Percentiles rank a stretch among this genome's conserved stretches.
These are phyloP conservation scores for Neofusicoccum umdonicola DNA, from an alignment of 2,329 filamentous ascomycete species.

Conservation along the genomic window DNA sequence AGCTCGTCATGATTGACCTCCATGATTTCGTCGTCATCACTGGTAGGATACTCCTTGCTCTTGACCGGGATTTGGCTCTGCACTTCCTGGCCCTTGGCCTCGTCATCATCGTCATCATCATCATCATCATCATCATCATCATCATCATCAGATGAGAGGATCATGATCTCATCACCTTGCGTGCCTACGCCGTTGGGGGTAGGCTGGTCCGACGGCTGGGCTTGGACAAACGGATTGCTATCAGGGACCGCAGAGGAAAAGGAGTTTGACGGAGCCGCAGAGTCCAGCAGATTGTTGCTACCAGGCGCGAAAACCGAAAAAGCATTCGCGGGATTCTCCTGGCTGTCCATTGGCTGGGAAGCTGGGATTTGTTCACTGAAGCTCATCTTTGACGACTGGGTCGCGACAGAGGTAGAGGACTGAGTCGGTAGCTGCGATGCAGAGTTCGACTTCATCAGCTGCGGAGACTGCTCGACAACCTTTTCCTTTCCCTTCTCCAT, in stretches of 20 bases:
- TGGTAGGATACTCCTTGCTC: not conserved
- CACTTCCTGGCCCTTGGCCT: not conserved
- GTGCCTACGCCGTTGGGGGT: not conserved
- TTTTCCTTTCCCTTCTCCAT: constrained; percentile 1
- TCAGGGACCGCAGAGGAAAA: not conserved
- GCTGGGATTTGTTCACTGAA: not conserved
- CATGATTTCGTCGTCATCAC: not conserved
- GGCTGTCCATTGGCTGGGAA: not conserved
- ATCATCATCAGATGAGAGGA: constrained; percentile 15
- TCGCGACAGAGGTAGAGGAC: not conserved
- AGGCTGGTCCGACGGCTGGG: not conserved
- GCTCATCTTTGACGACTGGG: not conserved
- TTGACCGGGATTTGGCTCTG: not conserved
- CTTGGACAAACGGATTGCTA: not conserved
- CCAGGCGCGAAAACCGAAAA: not conserved
- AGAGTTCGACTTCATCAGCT: not conserved
- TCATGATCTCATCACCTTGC: constrained; percentile 1
- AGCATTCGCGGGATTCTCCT: not conserved
- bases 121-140: constrained; percentile 7
- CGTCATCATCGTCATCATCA: not conserved
- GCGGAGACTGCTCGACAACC: not conserved
- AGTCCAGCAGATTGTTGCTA: not conserved
- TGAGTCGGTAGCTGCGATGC: not conserved
- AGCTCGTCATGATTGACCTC: not conserved
- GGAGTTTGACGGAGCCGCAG: not conserved